Evolutionary conservation across 495 filamentous ascomycete species (phyloP).

Genomic region (Aspergillus homomorphus): DNA sequence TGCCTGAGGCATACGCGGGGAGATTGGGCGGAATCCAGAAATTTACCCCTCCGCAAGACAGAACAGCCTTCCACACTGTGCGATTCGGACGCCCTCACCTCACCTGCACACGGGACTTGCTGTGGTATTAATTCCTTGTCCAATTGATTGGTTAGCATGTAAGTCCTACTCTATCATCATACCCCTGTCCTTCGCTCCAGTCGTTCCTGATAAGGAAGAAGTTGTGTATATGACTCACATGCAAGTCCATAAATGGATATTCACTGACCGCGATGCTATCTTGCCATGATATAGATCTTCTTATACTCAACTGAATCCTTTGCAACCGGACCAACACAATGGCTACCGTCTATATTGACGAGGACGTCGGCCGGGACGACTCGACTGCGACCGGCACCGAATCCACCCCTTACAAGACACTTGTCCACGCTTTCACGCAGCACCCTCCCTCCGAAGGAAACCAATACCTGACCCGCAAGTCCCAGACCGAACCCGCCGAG

Average conservation of each 20-base stretch:
- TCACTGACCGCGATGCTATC: not conserved
- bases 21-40: conserved; percentile 23
- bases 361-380: conserved; percentile 71
- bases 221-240: not conserved
- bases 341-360: conserved; percentile 72
- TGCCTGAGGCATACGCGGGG: conserved; percentile 38
- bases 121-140: not conserved
- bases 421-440: conserved; percentile 73
- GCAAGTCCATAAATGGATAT: not conserved
- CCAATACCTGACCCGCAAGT: conserved; percentile 67
- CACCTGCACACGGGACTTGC: conserved; percentile 4
- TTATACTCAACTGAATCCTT: not conserved
- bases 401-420: conserved; percentile 72
- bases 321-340: conserved; percentile 23
- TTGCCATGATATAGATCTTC: not conserved
- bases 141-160: conserved; percentile 3
- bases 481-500: conserved; percentile 59
- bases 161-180: not conserved
- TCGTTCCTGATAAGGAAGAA: not conserved
- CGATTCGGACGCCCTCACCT: conserved; percentile 21
- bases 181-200: not conserved
- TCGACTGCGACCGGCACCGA: conserved; percentile 64
- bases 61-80: conserved; percentile 19
- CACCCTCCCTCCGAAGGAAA: conserved; percentile 57
- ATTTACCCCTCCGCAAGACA: conserved; percentile 38